Conservation (phyloP, 1,284 basidiomycete genomes). For the Apiotrichum laibachii region DNA sequence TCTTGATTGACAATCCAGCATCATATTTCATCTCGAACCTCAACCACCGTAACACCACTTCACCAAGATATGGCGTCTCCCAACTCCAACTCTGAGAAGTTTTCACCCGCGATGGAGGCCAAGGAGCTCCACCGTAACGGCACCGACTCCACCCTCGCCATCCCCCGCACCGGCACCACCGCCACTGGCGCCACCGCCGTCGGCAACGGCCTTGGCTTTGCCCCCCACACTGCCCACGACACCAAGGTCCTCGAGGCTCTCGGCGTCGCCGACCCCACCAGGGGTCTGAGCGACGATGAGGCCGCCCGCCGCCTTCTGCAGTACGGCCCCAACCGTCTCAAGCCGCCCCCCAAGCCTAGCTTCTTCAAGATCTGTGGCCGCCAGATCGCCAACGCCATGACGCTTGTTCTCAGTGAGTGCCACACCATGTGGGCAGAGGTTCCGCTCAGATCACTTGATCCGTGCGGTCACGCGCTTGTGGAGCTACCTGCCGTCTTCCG, state of each 20-base stretch:
- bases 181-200: not conserved
- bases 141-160: not conserved
- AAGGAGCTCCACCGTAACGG: slow-evolving; percentile 3
- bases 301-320: slow-evolving; percentile 32
- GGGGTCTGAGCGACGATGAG: slow-evolving; percentile 40
- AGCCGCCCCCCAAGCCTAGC: slow-evolving; percentile 46
- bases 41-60: not conserved
- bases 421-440: not conserved
- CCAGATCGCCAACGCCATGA: slow-evolving; percentile 52
- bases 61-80: not conserved
- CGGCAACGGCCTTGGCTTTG: slow-evolving; percentile 28
- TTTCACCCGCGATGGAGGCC: not conserved
- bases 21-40: not conserved
- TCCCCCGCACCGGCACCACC: not conserved
- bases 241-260: slow-evolving; percentile 44
- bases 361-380: slow-evolving; percentile 36
- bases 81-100: not conserved
- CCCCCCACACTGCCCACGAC: slow-evolving; percentile 41
- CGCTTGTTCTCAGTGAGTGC: slow-evolving; percentile 47
- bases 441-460: not conserved
- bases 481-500: too few relatives aligned
- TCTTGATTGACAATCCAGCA: not conserved
- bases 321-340: slow-evolving; percentile 52
- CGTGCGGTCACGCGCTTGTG: too few relatives aligned
- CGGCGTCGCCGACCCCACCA: slow-evolving; percentile 29